phyloP scores from a whole-genome alignment of 331 rosid species.

The Quercus phellos region DNA sequence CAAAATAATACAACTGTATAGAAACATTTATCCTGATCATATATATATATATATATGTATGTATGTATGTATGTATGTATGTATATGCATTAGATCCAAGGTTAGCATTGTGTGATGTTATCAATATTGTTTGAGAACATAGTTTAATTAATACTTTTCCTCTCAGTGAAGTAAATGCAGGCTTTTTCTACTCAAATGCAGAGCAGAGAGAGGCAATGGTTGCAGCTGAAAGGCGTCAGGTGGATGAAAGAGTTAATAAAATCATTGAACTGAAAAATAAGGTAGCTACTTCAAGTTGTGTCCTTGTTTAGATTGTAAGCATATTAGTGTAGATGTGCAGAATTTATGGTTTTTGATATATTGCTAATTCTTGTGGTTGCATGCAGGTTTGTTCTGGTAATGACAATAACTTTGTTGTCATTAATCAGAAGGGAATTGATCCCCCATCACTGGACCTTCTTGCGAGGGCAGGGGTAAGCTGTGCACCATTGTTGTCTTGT shows the following conservation, averaged over 20 bases:
- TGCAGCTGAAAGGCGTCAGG: conserved; percentile 86
- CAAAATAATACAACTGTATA: too few relatives aligned
- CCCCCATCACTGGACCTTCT: conserved; percentile 92
- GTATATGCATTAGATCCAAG: neutral
- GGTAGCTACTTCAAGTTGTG: conserved; percentile 32
- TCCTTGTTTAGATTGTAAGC: conserved; percentile 1
- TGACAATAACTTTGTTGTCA: conserved; percentile 71
- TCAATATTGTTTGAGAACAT: conserved; percentile 7
- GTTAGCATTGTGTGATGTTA: neutral
- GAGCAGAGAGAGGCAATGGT: conserved; percentile 98
- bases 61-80: too few relatives aligned
- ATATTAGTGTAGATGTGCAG: neutral
- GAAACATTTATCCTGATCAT: too few relatives aligned
- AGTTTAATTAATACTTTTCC: conserved; percentile 21
- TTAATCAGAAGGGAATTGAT: conserved; percentile 96
- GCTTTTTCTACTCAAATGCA: conserved; percentile 97
- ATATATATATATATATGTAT: too few relatives aligned
- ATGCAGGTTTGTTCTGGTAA: conserved; percentile 77
- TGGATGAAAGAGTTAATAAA: conserved; percentile 80
- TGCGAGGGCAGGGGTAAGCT: conserved; percentile 92
- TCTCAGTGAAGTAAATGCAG: conserved; percentile 89
- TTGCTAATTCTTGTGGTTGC: neutral
- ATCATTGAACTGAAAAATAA: conserved; percentile 82
- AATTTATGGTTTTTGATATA: neutral
- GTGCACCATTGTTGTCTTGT: neutral